Evolutionary conservation across 495 filamentous ascomycete genomes (phyloP), one percentile per base, ranked within the genome.

Genomic region (Daldinia bambusicola): DNA sequence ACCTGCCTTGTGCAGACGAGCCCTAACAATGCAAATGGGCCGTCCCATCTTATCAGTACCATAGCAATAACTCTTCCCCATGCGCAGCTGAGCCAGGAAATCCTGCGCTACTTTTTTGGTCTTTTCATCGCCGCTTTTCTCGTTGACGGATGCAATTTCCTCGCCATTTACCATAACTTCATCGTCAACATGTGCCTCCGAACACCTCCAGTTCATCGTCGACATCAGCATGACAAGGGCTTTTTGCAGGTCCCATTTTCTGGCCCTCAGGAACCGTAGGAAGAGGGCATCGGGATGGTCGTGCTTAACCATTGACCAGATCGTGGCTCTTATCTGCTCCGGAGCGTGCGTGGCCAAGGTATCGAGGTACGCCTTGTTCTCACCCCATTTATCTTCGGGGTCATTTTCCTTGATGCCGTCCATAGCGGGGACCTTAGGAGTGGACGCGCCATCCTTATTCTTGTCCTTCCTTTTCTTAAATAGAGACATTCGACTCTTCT

Each of bases 281-380:
- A 97, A 83, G 30, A 99, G 84, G 7, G 87, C 90, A 78, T 99
- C 95, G 1, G 95, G 95, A 78, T 98, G 86, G 77, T 99, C 96
- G 71, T 93, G 91, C 82, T 98, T 98, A 37, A 95, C 89, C 95
- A 99, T 97, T 64, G 84, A 87, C 95, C 95, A 99, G 80, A 98
- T 93, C 2, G 93, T 89, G 2, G 85, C 83, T 31, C 95, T 87
- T 68, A 99, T 86, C 55, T 91, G 85, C 70, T 94, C 92, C 2
- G 95, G 93, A 3, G 89, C 81, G 70, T 92, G 85, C 43, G 85
- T 90, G 13, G 89, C 89, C 2, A 98, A 79, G 0, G 93, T 91
- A 32, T 93, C 87, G 69, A 92, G 87, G 78, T 93, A 98, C 22
- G 92, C 89, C 82, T 95, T 95, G 4, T 86, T 91, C 76, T 95